Evolutionary conservation across 2,329 filamentous ascomycete genomes (phyloP), one percentile per base, ranked within the genome.

Genomic region (Lasiodiplodia citricola): DNA sequence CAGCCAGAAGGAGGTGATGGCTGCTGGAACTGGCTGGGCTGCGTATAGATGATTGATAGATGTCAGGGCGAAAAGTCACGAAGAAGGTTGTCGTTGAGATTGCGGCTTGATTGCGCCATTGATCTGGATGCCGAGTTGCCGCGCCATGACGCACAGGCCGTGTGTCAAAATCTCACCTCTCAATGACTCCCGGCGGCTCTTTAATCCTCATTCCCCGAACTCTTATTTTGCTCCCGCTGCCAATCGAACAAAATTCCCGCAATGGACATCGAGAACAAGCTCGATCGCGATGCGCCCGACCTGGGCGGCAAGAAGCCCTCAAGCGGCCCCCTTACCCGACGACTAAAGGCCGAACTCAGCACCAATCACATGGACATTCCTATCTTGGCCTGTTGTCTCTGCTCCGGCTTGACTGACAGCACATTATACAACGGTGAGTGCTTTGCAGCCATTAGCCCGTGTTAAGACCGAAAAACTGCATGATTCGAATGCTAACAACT

Each of bases 321-420:
- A 10, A 35, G 60, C 28, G 38, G 28, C 31, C 4, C n/a, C 23
- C 28, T 64, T 23, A 38, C 47, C 60, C 60, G 44, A 18, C 60
- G 60, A 52, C 31, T 64, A 6, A 28, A 31, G 6, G 74, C 72
- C n/a, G 83, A 91, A 67, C 82, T 93, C 67, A 84, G 82, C 69
- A 87, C 88, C 35, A 83, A 86, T 55, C 86, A 88, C 84, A 87
- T 89, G 16, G 92, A 95, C 74, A 71, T 92, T 1, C 82, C 93
- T 23, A 83, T 95, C 50, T 82, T 95, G 4, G 81, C 88, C 35
- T 93, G 91, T 80, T 94, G 94, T 77, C 81, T 92, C 71, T 90
- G 94, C 75, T 94, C 92, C 0, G 92, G 92, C 4, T 82, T 95
- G 13, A 85, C 93, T 8, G 92, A 95, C 79, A 92, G 90, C 79